These are phyloP conservation scores for Pythium graminicola DNA, from an alignment of 352 stramenopile genomes.

Conservation along the genomic window DNA sequence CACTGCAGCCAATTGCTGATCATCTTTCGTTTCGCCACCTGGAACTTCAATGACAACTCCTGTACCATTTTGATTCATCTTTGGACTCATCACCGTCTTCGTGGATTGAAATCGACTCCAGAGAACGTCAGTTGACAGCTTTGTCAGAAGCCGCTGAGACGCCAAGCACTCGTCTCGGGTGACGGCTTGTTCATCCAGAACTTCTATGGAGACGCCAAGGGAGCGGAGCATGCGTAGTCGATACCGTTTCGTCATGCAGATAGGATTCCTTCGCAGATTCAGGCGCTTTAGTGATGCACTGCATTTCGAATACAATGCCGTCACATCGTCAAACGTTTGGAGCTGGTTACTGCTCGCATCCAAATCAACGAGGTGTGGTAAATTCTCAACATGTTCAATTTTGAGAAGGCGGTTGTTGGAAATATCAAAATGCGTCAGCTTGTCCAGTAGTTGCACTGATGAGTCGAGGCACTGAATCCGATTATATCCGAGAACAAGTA, in stretches of 20 bases:
- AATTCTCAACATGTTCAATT: constrained; percentile 37
- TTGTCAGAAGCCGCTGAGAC: constrained; percentile 37
- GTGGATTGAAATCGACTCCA: constrained; percentile 23
- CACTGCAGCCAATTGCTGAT: constrained; percentile 39
- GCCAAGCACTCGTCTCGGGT: constrained; percentile 30
- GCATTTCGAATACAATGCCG: constrained; percentile 15
- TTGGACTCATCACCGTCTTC: not conserved
- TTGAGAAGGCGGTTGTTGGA: constrained; percentile 54
- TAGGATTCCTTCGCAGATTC: constrained; percentile 62
- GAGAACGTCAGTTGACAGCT: constrained; percentile 39
- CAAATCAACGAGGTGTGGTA: constrained; percentile 33
- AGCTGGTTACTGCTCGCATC: constrained; percentile 69
- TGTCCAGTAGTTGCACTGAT: constrained; percentile 28
- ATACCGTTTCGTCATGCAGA: constrained; percentile 63
- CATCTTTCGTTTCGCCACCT: constrained; percentile 3
- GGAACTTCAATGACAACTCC: no score
- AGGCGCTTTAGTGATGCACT: constrained; percentile 31
- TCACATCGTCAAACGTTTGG: constrained; percentile 44
- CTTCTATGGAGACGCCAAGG: constrained; percentile 28
- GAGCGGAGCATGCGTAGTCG: constrained; percentile 51
- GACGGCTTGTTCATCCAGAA: constrained; percentile 50
- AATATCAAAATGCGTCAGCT: constrained; percentile 49
- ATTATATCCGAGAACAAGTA: constrained; percentile 70
- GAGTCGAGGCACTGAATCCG: constrained; percentile 37
- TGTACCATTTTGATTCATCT: not conserved